Evolutionary conservation across 23 red algal genomes (phyloP), one percentile per base, ranked within the genome.

Genomic region (Gracilaria vermiculophylla): DNA sequence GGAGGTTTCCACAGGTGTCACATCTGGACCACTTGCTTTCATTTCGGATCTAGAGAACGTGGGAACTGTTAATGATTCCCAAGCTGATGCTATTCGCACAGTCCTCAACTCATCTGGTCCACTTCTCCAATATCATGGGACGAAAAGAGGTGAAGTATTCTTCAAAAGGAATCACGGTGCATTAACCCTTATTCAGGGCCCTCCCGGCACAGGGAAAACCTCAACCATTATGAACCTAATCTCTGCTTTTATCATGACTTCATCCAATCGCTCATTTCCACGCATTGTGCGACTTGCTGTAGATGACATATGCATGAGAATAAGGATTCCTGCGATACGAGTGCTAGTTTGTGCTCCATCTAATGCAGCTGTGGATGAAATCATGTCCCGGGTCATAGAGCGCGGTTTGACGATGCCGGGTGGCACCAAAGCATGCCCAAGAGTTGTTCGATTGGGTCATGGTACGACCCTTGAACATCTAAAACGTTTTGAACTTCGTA

Each of bases 281-380:
- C 67, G 67, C 67, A 41, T 53, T 6, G 28, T 39, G 34, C 36
- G 52, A 41, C 43, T 75, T 17, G 20, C 37, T 23, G 23, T 81
- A 16, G 87, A 81, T 16, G 61, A 67, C 3, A 19, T 53, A 24
- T 16, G 15, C 10, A 19, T 52, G 3, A 37, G 80, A 19, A 80
- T 80, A 39, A 50, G 20, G 17, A 75, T 91, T 69, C 87, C 73
- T 16, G 39, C 73, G 0, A 54, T 81, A 53, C 54, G 87, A 5
- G 62, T 98, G n/a, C 80, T 98, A 20, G 93, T 98, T n/a, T 98
- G 96, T 70, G 96, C 96, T 36, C 96, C 96, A 20, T 95, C 92
- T 17, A 98, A 98, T 77, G 87, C 90, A 24, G 92, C 92, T 48
- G 96, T 98, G 4, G 89, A 99, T 78, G 95, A 97, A 85, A 50